Evolutionary conservation across 345 rosid species (phyloP).

Genomic region (Hibiscus syriacus): DNA sequence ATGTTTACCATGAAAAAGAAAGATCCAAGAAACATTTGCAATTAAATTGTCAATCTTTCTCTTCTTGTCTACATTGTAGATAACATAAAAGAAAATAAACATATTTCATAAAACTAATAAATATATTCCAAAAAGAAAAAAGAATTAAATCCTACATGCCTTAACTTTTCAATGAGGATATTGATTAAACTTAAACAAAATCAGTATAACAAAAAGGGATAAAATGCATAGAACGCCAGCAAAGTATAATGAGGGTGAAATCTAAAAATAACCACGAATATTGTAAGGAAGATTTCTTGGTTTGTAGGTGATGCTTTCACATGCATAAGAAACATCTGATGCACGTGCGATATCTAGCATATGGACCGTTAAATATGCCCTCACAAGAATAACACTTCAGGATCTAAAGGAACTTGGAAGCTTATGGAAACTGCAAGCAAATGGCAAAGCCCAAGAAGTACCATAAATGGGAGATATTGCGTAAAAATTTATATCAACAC

Average conservation of each 20-base stretch:
- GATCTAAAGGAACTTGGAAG: not conserved
- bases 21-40: conserved; percentile 8
- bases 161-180: not conserved
- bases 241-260: not conserved
- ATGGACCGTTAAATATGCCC: not conserved
- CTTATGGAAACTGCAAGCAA: not conserved
- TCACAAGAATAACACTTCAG: not conserved
- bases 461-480: not conserved
- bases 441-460: not conserved
- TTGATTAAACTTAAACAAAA: not conserved
- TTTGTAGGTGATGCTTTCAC: not conserved
- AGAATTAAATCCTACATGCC: not conserved
- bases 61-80: not conserved
- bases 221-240: not conserved
- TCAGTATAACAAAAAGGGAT: not conserved
- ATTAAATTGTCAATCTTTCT: not conserved
- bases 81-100: not conserved
- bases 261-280: not conserved
- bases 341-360: not conserved
- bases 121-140: not conserved
- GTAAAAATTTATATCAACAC: not conserved
- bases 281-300: not conserved
- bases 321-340: not conserved
- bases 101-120: not conserved
- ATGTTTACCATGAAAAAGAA: conserved; percentile 8